A percentile compares a stretch with the other conserved stretches of the same genome.
Conservation (phyloP, 2,329 filamentous ascomycete species). For the Hypoxylon sp. region DNA sequence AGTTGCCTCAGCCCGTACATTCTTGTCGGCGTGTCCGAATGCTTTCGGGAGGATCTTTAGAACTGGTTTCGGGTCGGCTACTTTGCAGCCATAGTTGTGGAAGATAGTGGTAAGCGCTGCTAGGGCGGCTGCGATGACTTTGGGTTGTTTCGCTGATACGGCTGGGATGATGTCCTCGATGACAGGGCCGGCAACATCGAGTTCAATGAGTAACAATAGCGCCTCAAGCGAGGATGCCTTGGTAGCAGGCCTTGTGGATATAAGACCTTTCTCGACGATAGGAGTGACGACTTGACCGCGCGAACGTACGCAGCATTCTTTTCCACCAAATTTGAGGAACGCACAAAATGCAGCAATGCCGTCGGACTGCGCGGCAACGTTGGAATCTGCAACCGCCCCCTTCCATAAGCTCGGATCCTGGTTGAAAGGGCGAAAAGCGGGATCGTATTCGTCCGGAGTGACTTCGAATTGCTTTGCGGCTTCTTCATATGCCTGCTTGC, state of each 20-base stretch:
- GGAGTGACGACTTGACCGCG: constrained; percentile 79
- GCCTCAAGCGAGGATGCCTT: constrained; percentile 91
- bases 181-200: constrained; percentile 86
- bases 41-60: constrained; percentile 90
- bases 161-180: constrained; percentile 86
- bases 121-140: constrained; percentile 54
- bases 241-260: constrained; percentile 87
- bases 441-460: constrained; percentile 86
- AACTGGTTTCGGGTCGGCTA: constrained; percentile 91
- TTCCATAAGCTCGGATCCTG: constrained; percentile 92
- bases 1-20: constrained; percentile 93
- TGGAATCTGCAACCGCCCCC: constrained; percentile 90
- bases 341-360: constrained; percentile 88
- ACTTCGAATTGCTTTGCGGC: constrained; percentile 87
- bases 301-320: constrained; percentile 82
- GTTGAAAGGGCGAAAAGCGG: constrained; percentile 88
- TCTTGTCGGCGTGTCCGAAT: constrained; percentile 98
- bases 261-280: constrained; percentile 91
- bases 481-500: constrained; percentile 95
- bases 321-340: constrained; percentile 91
- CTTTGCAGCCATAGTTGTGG: constrained; percentile 95
- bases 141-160: constrained; percentile 57
- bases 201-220: constrained; percentile 87
- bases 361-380: constrained; percentile 96
- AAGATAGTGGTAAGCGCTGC: constrained; percentile 83